Percentiles rank a stretch among this genome's conserved stretches.
Conservation (phyloP, 805 yeast genomes). For the Wickerhamomyces ciferrii region DNA sequence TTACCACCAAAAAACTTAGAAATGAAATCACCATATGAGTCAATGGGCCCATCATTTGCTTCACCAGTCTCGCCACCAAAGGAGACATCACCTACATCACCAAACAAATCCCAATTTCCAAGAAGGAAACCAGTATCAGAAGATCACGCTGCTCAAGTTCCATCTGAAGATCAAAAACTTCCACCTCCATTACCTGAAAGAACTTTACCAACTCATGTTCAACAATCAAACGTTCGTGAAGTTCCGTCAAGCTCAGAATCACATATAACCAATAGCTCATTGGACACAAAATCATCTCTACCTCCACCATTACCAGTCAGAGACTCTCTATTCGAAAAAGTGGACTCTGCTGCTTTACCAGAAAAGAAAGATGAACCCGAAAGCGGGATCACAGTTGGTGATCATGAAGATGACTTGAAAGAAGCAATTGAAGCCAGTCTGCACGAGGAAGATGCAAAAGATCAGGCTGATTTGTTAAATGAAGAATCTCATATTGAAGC, state of each 20-base stretch:
- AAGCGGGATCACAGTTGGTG: not conserved
- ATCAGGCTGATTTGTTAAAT: not conserved
- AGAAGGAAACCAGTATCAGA: slow-evolving; percentile 18
- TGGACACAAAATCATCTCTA: not conserved
- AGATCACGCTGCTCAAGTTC: slow-evolving; percentile 1
- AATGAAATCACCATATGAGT: slow-evolving; percentile 16
- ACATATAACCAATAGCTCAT: not conserved
- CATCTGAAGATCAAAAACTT: not conserved
- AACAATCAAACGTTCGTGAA: not conserved
- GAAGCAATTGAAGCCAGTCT: not conserved
- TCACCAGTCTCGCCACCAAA: slow-evolving; percentile 1
- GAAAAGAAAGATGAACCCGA: not conserved
- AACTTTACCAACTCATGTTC: not conserved
- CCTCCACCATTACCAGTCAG: slow-evolving; percentile 12
- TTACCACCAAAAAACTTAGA: slow-evolving; percentile 18
- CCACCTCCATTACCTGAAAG: slow-evolving; percentile 11
- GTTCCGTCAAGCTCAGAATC: not conserved
- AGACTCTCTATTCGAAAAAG: not conserved
- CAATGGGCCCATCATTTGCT: not conserved
- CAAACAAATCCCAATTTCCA: slow-evolving; percentile 6
- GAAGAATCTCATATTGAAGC: not conserved
- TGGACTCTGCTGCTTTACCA: not conserved
- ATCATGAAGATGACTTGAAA: not conserved
- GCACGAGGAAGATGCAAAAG: not conserved
- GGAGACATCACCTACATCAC: slow-evolving; percentile 4